These are phyloP conservation scores for Trypanosoma vivax DNA, from an alignment of 208 protist species.

Conservation along the genomic window DNA sequence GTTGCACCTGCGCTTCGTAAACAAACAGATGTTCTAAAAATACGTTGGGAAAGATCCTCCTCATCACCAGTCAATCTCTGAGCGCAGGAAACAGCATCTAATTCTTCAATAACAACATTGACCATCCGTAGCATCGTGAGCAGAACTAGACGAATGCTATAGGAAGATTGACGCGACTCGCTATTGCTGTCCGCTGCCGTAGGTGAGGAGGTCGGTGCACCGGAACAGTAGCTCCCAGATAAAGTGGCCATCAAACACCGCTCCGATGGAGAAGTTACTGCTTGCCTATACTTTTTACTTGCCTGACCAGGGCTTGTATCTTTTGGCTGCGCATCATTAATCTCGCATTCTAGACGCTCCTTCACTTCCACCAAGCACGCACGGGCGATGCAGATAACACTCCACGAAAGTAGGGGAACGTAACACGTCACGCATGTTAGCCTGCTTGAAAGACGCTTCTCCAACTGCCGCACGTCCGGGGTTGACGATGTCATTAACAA, in stretches of 20 bases:
- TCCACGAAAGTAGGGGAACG: slow-evolving; percentile 72
- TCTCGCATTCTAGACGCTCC: slow-evolving; percentile 15
- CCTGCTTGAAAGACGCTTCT: slow-evolving; percentile 78
- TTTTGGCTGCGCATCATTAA: slow-evolving; percentile 1
- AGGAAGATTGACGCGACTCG: no score
- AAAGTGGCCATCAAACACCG: no score
- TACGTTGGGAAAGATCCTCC: neutral
- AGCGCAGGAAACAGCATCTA: neutral
- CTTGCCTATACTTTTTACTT: no score
- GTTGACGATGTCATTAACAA: slow-evolving; percentile 63
- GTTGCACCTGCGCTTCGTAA: slow-evolving; percentile 14
- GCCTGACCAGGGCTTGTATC: no score
- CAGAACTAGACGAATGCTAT: no score
- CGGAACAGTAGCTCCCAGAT: no score
- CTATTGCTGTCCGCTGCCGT: no score
- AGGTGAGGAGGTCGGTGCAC: no score
- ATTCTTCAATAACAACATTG: slow-evolving; percentile 1
- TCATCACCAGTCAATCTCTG: neutral
- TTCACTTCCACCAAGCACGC: slow-evolving; percentile 37
- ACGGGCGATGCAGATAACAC: slow-evolving; percentile 30
- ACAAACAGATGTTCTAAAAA: slow-evolving; percentile 3
- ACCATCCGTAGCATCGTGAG: slow-evolving; percentile 9
- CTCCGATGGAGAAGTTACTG: no score
- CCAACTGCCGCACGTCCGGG: slow-evolving; percentile 64
- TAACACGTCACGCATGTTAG: slow-evolving; percentile 76